Evolutionary conservation across 2,329 filamentous ascomycete species (phyloP).

Genomic region (Cladosporium cucumerinum): DNA sequence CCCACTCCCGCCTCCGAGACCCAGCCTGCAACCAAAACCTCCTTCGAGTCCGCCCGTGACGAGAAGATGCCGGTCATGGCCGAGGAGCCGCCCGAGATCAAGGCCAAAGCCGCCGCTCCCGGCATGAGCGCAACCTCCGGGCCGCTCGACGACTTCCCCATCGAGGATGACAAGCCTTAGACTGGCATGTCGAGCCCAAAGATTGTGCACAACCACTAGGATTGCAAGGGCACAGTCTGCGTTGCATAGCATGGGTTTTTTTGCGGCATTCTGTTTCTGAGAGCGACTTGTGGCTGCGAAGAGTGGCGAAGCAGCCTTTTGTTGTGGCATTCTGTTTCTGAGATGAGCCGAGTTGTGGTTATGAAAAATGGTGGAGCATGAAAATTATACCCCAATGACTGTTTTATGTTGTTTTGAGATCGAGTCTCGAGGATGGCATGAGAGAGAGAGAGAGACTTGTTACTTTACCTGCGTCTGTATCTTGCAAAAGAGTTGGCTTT

Average conservation of each 20-base stretch:
- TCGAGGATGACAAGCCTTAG: slow-evolving; percentile 6
- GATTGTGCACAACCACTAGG: background rate
- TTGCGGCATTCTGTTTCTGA: background rate
- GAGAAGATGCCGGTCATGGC: slow-evolving; percentile 27
- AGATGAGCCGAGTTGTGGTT: background rate
- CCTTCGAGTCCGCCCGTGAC: slow-evolving; percentile 20
- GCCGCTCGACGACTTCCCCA: slow-evolving; percentile 31
- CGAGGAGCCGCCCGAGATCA: slow-evolving; percentile 23
- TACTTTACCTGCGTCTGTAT: background rate
- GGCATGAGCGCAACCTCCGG: slow-evolving; percentile 34
- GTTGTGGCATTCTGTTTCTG: slow-evolving; percentile 1
- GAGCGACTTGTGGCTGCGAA: background rate
- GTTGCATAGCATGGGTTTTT: background rate
- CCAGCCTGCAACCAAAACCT: slow-evolving; percentile 14
- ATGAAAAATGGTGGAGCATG: background rate
- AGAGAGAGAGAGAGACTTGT: background rate
- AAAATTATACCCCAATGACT: slow-evolving; percentile 8
- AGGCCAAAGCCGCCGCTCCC: slow-evolving; percentile 21
- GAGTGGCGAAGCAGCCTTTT: background rate
- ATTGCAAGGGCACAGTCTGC: background rate
- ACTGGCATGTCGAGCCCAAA: background rate
- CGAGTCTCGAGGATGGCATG: background rate
- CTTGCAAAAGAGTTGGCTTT: background rate
- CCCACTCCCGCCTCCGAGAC: slow-evolving; percentile 9
- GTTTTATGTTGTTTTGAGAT: background rate